Conservation (phyloP, 2,329 filamentous ascomycete genomes). For the Ceratocystis harringtonii region DNA sequence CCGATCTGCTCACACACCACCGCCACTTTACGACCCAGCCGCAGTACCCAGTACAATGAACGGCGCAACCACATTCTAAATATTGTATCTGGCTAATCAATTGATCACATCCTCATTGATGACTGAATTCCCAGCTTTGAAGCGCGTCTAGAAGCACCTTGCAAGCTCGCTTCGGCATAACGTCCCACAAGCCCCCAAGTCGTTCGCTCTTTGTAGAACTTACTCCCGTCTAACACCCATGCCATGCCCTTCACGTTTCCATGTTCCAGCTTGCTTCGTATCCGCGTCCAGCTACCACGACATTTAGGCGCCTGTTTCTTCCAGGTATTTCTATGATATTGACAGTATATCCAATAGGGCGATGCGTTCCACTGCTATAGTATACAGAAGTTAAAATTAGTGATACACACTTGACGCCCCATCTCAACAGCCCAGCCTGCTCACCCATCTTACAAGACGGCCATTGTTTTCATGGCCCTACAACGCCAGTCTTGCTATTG, state of each 20-base stretch:
- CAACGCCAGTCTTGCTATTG: background rate
- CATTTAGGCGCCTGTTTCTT: background rate
- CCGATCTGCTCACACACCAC: too few relatives aligned
- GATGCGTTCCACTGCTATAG: background rate
- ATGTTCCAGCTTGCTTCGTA: background rate
- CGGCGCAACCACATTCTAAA: too few relatives aligned
- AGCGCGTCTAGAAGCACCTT: background rate
- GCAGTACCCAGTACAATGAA: too few relatives aligned
- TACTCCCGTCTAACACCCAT: background rate
- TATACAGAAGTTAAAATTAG: background rate
- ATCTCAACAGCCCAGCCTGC: background rate
- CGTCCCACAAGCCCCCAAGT: background rate
- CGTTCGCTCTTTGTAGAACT: background rate
- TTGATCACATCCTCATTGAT: background rate
- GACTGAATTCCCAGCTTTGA: background rate
- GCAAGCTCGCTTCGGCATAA: background rate
- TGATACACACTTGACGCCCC: background rate
- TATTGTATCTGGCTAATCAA: background rate
- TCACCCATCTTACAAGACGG: background rate
- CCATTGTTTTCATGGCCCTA: background rate
- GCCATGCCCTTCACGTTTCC: background rate
- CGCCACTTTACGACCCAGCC: too few relatives aligned
- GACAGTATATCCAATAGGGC: background rate
- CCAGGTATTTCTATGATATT: background rate
- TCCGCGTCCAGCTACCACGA: background rate